phyloP scores from a whole-genome alignment of 305 asterid species.

The Fraxinus baroniana region DNA sequence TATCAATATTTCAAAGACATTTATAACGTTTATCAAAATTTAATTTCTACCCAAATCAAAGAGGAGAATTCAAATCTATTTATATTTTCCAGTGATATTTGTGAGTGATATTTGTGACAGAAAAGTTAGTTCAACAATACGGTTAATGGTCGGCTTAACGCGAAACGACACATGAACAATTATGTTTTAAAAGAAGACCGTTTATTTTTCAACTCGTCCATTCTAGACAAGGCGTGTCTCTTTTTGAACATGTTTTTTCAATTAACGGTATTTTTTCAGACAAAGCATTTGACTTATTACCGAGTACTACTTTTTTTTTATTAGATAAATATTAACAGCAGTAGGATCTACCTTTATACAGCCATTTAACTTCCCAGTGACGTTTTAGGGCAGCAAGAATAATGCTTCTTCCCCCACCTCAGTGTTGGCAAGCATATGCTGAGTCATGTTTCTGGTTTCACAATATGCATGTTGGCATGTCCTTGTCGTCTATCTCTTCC shows the following conservation, averaged over 20 bases:
- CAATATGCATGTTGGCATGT: background rate
- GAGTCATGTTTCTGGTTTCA: conserved; percentile 23
- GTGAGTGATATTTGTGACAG: background rate
- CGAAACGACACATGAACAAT: background rate
- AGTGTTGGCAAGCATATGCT: background rate
- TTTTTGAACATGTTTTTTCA: background rate
- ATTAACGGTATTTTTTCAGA: background rate
- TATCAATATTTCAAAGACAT: background rate
- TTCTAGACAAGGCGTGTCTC: background rate
- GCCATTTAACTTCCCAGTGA: background rate
- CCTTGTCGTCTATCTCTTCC: conserved; percentile 7
- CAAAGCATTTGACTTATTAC: background rate
- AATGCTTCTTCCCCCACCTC: background rate
- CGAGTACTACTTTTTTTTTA: too few relatives aligned
- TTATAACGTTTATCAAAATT: background rate
- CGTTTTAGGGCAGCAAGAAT: background rate
- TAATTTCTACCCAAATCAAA: background rate
- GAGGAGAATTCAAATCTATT: background rate
- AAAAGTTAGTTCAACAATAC: background rate
- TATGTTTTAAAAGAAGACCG: background rate
- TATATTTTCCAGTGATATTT: background rate
- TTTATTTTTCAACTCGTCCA: background rate
- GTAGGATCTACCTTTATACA: background rate
- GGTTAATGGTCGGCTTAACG: background rate
- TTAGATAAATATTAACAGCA: background rate